Evolutionary conservation across 192 early-diverging fungal species (phyloP).

Genomic region (Linnemannia schmuckeri): DNA sequence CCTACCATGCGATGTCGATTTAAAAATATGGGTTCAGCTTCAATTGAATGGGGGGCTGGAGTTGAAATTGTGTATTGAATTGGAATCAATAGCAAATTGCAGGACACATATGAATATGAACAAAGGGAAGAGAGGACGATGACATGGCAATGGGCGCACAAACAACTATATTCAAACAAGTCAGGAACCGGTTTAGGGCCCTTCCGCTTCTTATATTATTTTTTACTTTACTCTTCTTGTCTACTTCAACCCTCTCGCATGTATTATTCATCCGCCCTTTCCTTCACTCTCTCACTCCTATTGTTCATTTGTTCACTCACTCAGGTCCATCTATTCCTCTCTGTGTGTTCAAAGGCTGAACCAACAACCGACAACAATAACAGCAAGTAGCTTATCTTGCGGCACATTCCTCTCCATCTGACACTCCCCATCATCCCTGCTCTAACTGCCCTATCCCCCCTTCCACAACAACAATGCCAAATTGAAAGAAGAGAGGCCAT

Average conservation of each 20-base stretch:
- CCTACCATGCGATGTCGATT: too few species aligned
- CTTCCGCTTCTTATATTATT: not conserved
- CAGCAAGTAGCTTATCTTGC: too few species aligned
- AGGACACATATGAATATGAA: not conserved
- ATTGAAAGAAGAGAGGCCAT: not conserved
- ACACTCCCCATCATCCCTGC: too few species aligned
- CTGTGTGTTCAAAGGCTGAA: too few species aligned
- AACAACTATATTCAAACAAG: not conserved
- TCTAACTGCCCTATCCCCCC: too few species aligned
- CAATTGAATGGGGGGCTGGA: not conserved
- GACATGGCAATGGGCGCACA: conserved; percentile 4
- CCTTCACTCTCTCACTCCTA: not conserved
- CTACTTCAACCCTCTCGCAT: not conserved
- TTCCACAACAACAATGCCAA: too few species aligned
- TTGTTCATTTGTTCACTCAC: not conserved
- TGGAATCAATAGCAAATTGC: not conserved
- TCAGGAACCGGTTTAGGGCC: conserved; percentile 9
- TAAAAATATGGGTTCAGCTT: too few species aligned
- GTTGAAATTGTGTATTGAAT: not conserved
- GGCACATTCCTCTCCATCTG: too few species aligned
- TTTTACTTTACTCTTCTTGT: not conserved
- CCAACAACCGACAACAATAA: too few species aligned
- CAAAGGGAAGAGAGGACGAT: not conserved
- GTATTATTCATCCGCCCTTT: conserved; percentile 5
- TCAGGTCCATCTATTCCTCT: not conserved